Base-by-base conservation (phyloP, 495 filamentous ascomycete species). In the Amniculicola lignicola region DNA sequence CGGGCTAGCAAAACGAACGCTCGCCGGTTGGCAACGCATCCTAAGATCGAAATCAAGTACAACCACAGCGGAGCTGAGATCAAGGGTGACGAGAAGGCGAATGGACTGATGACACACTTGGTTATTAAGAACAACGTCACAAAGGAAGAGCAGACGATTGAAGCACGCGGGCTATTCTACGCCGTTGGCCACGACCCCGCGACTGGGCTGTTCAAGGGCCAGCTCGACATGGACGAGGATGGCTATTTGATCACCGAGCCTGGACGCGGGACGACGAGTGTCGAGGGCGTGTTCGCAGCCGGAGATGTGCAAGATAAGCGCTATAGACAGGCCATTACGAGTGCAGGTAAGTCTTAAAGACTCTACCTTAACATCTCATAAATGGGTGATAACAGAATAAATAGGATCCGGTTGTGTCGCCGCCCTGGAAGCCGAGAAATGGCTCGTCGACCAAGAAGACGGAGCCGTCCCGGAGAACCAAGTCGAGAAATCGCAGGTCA, bases 241-340 rank as follows among this genome's bases (percentile, higher is more conserved):
- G 82, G 83, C 4, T 99, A 99, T 69, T 84, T 99, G 31, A 65
- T 91, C 59, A 97, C 94, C 36, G 80, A 87, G 70, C 85, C 92
- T 2, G 93, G 93, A 24, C 92, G 90, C 44, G 89, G 88, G 59
- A 79, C 84, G 59, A 99, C 93, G 37, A 95, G 82, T 69, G 70
- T 95, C 4, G 82, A 90, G 69, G 93, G 93, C 65, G 88, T 99
- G 7, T 99, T 97, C 70, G 93, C 93, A 45, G 92, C 91, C 38
- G 93, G 93, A 44, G 93, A 99, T 67, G 93, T 99, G 16, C 94
- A 97, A 76, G 94, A 99, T 69, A 97, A 96, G 82, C 84, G 86
- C 64, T 99, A 99, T 72, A 81, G 94, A 68, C 93, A 98, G 75
- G 93, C 93, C 50, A 91, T 98, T 64, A 98, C 93, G 45, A 95